phyloP scores from a whole-genome alignment of 1,284 basidiomycete species.

The Ganoderma leucocontextum region DNA sequence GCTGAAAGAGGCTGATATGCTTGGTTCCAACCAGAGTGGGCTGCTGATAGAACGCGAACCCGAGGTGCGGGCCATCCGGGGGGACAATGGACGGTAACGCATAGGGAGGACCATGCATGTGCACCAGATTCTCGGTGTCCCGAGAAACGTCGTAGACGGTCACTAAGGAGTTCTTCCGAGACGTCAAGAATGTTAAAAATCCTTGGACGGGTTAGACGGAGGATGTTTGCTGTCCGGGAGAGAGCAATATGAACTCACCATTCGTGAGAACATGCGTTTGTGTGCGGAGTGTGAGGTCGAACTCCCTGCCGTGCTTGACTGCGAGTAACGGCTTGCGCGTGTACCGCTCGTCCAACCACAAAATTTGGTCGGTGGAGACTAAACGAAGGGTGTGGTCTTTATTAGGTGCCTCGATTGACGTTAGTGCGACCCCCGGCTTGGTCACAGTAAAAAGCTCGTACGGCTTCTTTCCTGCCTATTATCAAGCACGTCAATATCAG shows the following conservation, averaged over 20 bases:
- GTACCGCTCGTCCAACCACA: slow-evolving; percentile 74
- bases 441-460: slow-evolving; percentile 47
- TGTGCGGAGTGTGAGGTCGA: slow-evolving; percentile 62
- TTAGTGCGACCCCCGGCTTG: slow-evolving; percentile 51
- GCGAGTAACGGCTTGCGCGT: slow-evolving; percentile 62
- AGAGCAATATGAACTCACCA: slow-evolving; percentile 42
- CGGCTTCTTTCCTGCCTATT: slow-evolving; percentile 38
- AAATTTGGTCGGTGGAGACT: slow-evolving; percentile 64
- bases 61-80: slow-evolving; percentile 46
- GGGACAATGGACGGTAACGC: slow-evolving; percentile 46
- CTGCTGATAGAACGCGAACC: slow-evolving; percentile 54
- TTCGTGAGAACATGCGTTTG: slow-evolving; percentile 47
- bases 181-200: slow-evolving; percentile 62
- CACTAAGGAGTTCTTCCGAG: slow-evolving; percentile 62
- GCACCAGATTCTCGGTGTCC: slow-evolving; percentile 49
- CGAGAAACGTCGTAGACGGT: slow-evolving; percentile 69
- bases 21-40: slow-evolving; percentile 38
- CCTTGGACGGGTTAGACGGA: slow-evolving; percentile 34
- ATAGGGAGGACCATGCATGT: slow-evolving; percentile 55
- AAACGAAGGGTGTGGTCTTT: slow-evolving; percentile 57
- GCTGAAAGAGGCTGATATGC: slow-evolving; percentile 52
- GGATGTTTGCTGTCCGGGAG: background rate
- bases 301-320: slow-evolving; percentile 66
- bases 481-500: background rate
- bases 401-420: slow-evolving; percentile 55